Evolutionary conservation across 1,284 basidiomycete species (phyloP).

Genomic region (Pseudozyma thailandica): DNA sequence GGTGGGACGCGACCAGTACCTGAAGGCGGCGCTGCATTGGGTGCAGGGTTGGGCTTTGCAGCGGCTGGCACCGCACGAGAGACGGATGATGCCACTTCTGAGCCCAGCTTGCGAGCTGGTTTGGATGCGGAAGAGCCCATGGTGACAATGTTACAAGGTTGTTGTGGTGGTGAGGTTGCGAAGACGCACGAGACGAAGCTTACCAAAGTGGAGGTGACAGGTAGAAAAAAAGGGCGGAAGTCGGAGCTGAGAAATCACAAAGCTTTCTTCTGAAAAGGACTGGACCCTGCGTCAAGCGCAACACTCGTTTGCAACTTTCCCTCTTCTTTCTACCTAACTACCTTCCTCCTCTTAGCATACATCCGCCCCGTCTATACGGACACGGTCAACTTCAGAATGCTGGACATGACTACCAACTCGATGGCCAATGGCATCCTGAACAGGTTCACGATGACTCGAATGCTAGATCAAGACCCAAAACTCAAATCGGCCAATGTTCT

Average conservation of each 20-base stretch:
- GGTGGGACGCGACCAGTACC: conserved; percentile 17
- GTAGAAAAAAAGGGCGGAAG: conserved; percentile 17
- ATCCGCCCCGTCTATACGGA: too few species aligned
- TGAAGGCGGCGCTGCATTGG: conserved; percentile 1
- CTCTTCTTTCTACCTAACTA: not conserved
- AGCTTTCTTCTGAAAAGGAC: conserved; percentile 1
- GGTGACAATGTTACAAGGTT: not conserved
- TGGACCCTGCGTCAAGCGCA: conserved; percentile 27
- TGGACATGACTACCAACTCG: too few species aligned
- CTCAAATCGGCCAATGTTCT: conserved; percentile 43
- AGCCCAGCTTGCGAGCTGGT: conserved; percentile 50
- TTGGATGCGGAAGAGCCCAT: conserved; percentile 56
- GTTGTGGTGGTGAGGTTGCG: not conserved
- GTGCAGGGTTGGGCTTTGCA: conserved; percentile 16
- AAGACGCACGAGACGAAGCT: conserved; percentile 5
- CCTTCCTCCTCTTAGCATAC: not conserved
- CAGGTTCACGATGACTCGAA: conserved; percentile 51
- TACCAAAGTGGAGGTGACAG: conserved; percentile 36
- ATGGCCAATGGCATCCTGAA: conserved; percentile 14
- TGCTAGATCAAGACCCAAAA: conserved; percentile 58
- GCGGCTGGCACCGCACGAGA: conserved; percentile 22
- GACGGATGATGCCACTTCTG: conserved; percentile 33
- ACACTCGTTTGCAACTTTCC: not conserved
- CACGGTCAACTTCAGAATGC: too few species aligned
- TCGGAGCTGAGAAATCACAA: conserved; percentile 16